phyloP scores from a whole-genome alignment of 2,329 filamentous ascomycete genomes.

The Claviceps sp. region DNA sequence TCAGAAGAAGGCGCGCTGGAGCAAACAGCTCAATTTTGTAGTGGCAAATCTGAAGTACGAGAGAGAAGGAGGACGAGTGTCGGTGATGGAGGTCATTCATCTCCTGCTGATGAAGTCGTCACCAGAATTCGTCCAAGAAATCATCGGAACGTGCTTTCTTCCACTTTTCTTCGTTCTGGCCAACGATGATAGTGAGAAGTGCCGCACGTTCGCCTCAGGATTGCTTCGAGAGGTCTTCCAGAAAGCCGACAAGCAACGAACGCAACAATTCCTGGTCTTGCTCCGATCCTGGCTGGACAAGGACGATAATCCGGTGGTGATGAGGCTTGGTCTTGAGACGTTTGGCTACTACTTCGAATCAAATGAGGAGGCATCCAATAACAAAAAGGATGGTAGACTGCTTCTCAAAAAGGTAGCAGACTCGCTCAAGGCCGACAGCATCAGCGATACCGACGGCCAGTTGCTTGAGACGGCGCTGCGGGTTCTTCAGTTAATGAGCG shows the following conservation, averaged over 20 bases:
- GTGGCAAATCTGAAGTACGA: conserved; percentile 85
- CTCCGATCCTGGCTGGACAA: conserved; percentile 67
- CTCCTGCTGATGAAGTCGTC: conserved; percentile 76
- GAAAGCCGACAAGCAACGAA: conserved; percentile 59
- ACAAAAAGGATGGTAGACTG: conserved; percentile 53
- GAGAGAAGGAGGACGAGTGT: conserved; percentile 75
- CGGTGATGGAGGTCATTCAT: conserved; percentile 84
- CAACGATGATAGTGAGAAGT: conserved; percentile 80
- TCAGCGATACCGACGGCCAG: conserved; percentile 48
- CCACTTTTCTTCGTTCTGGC: conserved; percentile 73
- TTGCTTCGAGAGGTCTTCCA: conserved; percentile 72
- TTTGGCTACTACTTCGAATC: conserved; percentile 75
- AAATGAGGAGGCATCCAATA: conserved; percentile 41
- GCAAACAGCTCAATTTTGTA: conserved; percentile 78
- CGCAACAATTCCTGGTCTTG: conserved; percentile 55
- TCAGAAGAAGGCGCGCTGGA: conserved; percentile 77
- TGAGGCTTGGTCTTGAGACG: conserved; percentile 62
- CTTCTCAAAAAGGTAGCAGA: conserved; percentile 42
- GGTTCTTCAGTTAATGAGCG: conserved; percentile 52
- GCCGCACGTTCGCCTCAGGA: conserved; percentile 66
- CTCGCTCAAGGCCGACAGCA: conserved; percentile 40
- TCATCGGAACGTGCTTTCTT: conserved; percentile 70
- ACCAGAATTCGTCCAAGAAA: conserved; percentile 68
- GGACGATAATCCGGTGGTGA: conserved; percentile 55
- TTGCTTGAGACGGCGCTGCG: conserved; percentile 62